Base-by-base conservation (phyloP, 331 rosid genomes). In the Malus hybrid region DNA sequence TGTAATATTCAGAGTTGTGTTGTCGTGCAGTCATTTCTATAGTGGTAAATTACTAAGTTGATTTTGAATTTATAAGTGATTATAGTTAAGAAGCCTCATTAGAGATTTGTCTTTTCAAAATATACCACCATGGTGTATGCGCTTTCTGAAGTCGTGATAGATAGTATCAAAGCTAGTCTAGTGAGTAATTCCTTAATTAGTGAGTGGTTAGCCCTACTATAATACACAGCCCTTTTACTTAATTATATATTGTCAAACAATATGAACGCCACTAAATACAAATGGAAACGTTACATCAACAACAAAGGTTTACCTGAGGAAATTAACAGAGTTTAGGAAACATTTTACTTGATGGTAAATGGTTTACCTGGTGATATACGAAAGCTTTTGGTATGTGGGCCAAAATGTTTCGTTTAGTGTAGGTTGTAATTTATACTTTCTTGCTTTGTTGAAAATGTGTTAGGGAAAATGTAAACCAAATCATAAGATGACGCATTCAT, bases 391-490 rank as follows among this genome's bases (percentile, higher is more conserved):
- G 20, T 57, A 70, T 24, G 85, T 86, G 93, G 97, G 87, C 83
- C 93, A 72, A 10, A 31, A 52, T 88, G 96, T 84, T 84, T 74
- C 65, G 71, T 74, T 32, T 79, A 72, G 75, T 42, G 87, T 72
- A 81, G 81, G 67, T 80, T 71, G 67, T 18, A 61, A 62, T 80
- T 78, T 80, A 63, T 42, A 44, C 86, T 90, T 87, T 83, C 74
- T 65, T 82, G 74, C 93, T 93, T 93, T 87, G 88, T 93, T 89
- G 97, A 91, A 91, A 81, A 74, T 60, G 70, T 93, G 97, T 77
- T 75, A 57, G 80, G 85, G 55, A 78, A 88, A 80, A 84, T 69
- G 84, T 70, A 80, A 86, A 88, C 98, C 85, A 82, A 91, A 89
- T 89, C 87, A 93, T 93, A 57, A 86, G 78, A 80, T 81, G 79